A percentile compares a stretch with the other conserved stretches of the same genome.
Conservation (phyloP, 2,329 filamentous ascomycete species). For the Alternaria gansuensis region DNA sequence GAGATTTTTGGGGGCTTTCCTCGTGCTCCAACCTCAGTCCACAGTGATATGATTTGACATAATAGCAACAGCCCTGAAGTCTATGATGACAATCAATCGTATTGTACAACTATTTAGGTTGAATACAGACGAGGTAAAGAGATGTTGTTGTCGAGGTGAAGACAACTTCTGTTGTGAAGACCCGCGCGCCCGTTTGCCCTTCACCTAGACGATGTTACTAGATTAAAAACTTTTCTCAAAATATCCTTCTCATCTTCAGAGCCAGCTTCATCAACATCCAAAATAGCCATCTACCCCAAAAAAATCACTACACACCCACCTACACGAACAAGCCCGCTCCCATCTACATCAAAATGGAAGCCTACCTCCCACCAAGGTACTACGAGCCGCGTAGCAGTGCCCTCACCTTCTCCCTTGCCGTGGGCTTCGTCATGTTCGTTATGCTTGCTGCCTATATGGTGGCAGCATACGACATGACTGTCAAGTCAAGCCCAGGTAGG, state of each 20-base stretch:
- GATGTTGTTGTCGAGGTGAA: not conserved
- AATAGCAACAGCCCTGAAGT: not conserved
- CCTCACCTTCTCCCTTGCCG: not conserved
- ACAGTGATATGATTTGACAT: not conserved
- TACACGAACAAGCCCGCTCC: not conserved
- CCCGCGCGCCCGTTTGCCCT: not conserved
- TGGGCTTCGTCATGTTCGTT: not conserved
- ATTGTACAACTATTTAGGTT: not conserved
- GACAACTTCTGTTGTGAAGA: not conserved
- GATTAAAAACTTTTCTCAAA: not conserved
- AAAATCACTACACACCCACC: not conserved
- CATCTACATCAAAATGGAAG: conserved; percentile 6
- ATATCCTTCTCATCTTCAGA: not conserved
- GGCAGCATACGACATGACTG: not conserved
- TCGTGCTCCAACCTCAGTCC: not conserved
- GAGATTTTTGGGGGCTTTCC: not conserved
- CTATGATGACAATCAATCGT: not conserved
- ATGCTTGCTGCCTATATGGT: not conserved
- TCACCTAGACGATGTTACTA: not conserved
- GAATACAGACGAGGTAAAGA: not conserved
- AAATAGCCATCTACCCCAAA: not conserved
- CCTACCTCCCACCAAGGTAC: conserved; percentile 1
- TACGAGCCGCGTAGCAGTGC: not conserved
- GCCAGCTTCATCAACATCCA: not conserved
- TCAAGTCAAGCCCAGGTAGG: conserved; percentile 4